phyloP scores from a whole-genome alignment of 2,329 filamentous ascomycete species.

The Diaporthe sp. region DNA sequence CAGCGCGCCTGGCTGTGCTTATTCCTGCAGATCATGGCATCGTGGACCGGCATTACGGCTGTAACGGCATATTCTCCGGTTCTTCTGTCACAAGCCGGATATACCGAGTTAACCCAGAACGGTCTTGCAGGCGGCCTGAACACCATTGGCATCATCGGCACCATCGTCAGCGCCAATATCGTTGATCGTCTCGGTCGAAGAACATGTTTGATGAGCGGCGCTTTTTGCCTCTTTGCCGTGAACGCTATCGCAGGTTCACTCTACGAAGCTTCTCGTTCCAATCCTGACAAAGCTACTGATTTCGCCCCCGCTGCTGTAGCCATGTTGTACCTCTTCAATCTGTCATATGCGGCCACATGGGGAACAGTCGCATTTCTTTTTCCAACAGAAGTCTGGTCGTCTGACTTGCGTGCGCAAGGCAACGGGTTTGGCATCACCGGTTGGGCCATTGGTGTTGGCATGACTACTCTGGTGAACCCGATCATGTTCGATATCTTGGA shows the following conservation, averaged over 20 bases:
- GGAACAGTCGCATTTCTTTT: constrained; percentile 60
- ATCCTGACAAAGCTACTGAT: constrained; percentile 31
- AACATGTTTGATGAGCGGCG: constrained; percentile 51
- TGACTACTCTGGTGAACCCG: constrained; percentile 62
- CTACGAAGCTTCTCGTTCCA: constrained; percentile 51
- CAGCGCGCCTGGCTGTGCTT: constrained; percentile 53
- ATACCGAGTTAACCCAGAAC: constrained; percentile 52
- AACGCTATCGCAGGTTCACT: constrained; percentile 55
- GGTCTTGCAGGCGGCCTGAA: constrained; percentile 62
- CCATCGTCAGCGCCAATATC: constrained; percentile 60
- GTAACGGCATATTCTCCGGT: constrained; percentile 51
- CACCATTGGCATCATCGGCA: constrained; percentile 62
- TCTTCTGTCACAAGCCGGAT: constrained; percentile 46
- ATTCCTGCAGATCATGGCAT: constrained; percentile 53
- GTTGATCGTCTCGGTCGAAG: constrained; percentile 60
- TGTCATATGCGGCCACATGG: constrained; percentile 62
- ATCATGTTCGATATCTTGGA: constrained; percentile 61
- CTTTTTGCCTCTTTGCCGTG: constrained; percentile 50
- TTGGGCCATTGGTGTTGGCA: constrained; percentile 67
- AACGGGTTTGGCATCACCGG: constrained; percentile 69
- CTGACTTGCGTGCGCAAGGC: constrained; percentile 66
- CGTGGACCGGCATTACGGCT: constrained; percentile 56
- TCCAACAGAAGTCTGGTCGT: constrained; percentile 67
- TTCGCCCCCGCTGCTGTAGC: constrained; percentile 57
- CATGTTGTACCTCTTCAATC: constrained; percentile 62